These are phyloP conservation scores for Fusarium multiceps DNA, from an alignment of 2,329 filamentous ascomycete genomes.

Conservation along the genomic window DNA sequence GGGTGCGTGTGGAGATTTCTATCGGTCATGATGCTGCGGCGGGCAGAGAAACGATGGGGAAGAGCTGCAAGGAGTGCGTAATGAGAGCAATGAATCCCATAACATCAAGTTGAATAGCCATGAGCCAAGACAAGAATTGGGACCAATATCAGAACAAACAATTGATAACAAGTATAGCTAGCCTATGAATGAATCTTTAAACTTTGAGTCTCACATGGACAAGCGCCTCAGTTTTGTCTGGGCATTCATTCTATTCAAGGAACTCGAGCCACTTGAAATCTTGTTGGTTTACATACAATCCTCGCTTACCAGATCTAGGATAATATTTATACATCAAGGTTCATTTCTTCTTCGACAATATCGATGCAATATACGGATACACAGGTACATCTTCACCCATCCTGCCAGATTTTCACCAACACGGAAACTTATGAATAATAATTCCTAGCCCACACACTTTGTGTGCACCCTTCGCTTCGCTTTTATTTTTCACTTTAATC, in stretches of 20 bases:
- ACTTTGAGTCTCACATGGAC: background rate
- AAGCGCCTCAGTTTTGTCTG: conserved; percentile 3
- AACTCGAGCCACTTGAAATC: conserved; percentile 1
- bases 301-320: background rate
- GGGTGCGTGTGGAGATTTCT: conserved; percentile 32
- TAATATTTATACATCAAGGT: background rate
- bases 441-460: background rate
- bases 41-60: background rate
- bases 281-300: background rate
- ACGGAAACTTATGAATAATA: background rate
- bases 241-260: conserved; percentile 4
- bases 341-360: background rate
- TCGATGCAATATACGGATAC: background rate
- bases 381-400: background rate
- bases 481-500: conserved; percentile 16
- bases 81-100: background rate
- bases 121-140: conserved; percentile 4
- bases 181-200: background rate
- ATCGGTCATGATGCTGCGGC: conserved; percentile 27
- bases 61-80: background rate
- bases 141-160: background rate
- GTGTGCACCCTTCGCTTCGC: background rate
- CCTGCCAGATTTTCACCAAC: background rate
- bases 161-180: background rate
- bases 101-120: background rate